phyloP scores from a whole-genome alignment of 495 filamentous ascomycete species.

The Neurospora sp. region DNA sequence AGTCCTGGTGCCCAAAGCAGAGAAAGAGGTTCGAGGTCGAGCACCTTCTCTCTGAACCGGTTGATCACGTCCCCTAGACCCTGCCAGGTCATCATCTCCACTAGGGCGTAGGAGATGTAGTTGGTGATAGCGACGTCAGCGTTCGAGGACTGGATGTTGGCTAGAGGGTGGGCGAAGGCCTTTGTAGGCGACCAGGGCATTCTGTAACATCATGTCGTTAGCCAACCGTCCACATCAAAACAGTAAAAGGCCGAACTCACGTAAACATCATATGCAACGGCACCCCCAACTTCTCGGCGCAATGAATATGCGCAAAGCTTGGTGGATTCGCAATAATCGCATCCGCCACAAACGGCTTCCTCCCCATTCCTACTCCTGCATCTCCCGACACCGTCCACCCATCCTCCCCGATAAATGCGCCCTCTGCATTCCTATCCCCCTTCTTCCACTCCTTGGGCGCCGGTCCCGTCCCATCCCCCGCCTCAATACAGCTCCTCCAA shows the following conservation, averaged over 20 bases:
- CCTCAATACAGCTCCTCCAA: constrained; percentile 51
- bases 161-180: constrained; percentile 60
- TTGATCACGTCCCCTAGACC: constrained; percentile 58
- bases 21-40: constrained; percentile 52
- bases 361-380: constrained; percentile 6
- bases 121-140: constrained; percentile 50
- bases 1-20: constrained; percentile 56
- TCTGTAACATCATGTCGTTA: constrained; percentile 1
- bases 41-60: constrained; percentile 46
- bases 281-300: constrained; percentile 54
- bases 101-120: constrained; percentile 63
- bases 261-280: constrained; percentile 59
- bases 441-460: constrained; percentile 3
- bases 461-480: constrained; percentile 26
- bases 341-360: constrained; percentile 53
- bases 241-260: background rate
- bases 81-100: constrained; percentile 59
- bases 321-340: constrained; percentile 65
- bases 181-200: constrained; percentile 55
- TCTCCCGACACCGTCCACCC: background rate
- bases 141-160: constrained; percentile 53
- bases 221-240: background rate
- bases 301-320: constrained; percentile 55
- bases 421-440: background rate
- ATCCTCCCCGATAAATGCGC: background rate